phyloP scores from a whole-genome alignment of 176 grass and related monocot species.

The Lolium perenne region DNA sequence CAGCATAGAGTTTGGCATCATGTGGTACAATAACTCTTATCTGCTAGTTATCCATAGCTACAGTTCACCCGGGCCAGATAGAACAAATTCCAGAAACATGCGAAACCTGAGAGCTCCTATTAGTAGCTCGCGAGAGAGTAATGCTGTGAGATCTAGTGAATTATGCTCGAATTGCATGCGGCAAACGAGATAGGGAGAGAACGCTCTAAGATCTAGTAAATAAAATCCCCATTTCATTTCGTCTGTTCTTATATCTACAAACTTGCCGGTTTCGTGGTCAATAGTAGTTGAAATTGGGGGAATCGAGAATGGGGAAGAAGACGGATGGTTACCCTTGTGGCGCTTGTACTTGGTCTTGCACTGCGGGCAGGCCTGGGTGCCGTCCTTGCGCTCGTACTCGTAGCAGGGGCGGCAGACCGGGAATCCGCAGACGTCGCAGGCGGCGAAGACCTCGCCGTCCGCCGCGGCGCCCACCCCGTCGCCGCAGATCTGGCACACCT shows the following conservation, averaged over 20 bases:
- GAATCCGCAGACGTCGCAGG: slow-evolving; percentile 91
- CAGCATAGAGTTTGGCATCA: slow-evolving; percentile 12
- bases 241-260: background rate
- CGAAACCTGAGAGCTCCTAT: background rate
- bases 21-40: background rate
- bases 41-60: background rate
- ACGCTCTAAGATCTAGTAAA: background rate
- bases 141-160: slow-evolving; percentile 18
- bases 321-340: slow-evolving; percentile 73
- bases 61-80: background rate
- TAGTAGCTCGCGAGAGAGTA: background rate
- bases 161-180: background rate
- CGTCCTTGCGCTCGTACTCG: slow-evolving; percentile 97
- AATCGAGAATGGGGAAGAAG: background rate
- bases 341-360: slow-evolving; percentile 99
- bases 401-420: slow-evolving; percentile 96
- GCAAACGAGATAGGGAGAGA: background rate
- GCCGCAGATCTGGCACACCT: slow-evolving; percentile 99
- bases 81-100: background rate
- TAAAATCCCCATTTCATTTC: background rate
- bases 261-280: background rate
- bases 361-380: slow-evolving; percentile 90
- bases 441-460: slow-evolving; percentile 90
- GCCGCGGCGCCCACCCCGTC: slow-evolving; percentile 83
- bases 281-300: background rate